A percentile compares a stretch with the other conserved stretches of the same genome.
phyloP scores from a whole-genome alignment of 1,139 yeast species.

The Protomyces inouyei region DNA sequence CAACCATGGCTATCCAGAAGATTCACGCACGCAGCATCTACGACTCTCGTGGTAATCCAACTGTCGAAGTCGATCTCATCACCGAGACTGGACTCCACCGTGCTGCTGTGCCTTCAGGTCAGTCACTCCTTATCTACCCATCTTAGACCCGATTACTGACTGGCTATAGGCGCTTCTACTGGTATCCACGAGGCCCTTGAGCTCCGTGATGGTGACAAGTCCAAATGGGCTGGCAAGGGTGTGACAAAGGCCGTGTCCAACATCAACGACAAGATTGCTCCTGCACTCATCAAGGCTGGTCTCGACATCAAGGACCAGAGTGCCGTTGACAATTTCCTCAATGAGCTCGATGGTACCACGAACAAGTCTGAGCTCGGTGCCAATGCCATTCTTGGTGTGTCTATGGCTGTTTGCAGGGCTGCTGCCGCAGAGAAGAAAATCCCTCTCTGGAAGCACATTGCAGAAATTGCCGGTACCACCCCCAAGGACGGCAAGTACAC shows the following conservation, averaged over 20 bases:
- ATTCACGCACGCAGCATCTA: constrained; percentile 86
- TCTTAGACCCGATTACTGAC: background rate
- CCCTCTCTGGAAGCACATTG: constrained; percentile 81
- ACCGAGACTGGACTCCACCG: constrained; percentile 85
- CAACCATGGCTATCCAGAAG: constrained; percentile 50
- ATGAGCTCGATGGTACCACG: constrained; percentile 80
- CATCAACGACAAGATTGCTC: constrained; percentile 84
- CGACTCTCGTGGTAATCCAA: constrained; percentile 92
- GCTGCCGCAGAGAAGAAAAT: constrained; percentile 84
- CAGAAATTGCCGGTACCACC: constrained; percentile 57
- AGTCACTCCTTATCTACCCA: constrained; percentile 67
- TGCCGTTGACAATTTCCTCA: constrained; percentile 72
- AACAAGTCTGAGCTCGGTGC: constrained; percentile 94
- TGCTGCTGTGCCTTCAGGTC: constrained; percentile 89
- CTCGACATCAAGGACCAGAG: constrained; percentile 73
- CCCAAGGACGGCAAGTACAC: constrained; percentile 50
- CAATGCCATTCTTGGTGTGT: constrained; percentile 91
- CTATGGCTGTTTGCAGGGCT: constrained; percentile 88
- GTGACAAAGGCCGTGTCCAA: constrained; percentile 86
- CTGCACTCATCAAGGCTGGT: constrained; percentile 71
- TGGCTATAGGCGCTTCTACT: constrained; percentile 21
- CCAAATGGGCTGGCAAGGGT: constrained; percentile 92
- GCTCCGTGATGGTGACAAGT: constrained; percentile 89
- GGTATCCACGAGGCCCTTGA: constrained; percentile 82
- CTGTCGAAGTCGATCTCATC: constrained; percentile 88